Base-by-base conservation (phyloP, 2,329 filamentous ascomycete species). In the Alternaria tenuissima region DNA sequence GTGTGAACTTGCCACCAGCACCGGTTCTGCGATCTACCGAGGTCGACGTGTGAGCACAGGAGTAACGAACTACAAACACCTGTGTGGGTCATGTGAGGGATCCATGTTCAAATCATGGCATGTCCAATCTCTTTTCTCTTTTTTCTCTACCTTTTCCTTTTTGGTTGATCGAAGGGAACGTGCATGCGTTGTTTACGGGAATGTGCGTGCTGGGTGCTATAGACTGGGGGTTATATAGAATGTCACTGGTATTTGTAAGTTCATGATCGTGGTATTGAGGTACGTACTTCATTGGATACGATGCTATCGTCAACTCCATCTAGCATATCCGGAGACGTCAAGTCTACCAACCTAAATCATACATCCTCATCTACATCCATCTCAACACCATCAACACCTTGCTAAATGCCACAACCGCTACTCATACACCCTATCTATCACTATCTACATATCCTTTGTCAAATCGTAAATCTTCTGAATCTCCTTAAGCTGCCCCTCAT, bases 401-500 rank as follows among this genome's bases (percentile, higher is more conserved):
- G 54, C 61, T 54, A 55, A 61, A 57, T 20, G n/a, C 57, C 46
- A 49, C 20, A 22, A 52, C 57, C 49, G n/a, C 60, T 55, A 36
- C 51, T 61, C 61, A 34, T 59, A 49, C 43, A 43, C 4, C 28
- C 7, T 28, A 26, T 12, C n/a, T 8, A 46, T 26, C 5, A 38
- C 7, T 16, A 46, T 56, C 53, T 57, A 49, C 20, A 38, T 26
- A 3, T 66, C 61, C 52, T 70, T 62, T 22, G 67, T 73, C 64
- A 78, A 62, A 58, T 89, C 85, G 77, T 89, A 89, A 69, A 89
- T 87, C 83, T 89, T 89, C 81, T 88, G 85, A 54, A 89, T 85
- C 60, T 84, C 82, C 55, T 75, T 76, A 44, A 90, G 78, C 76
- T 84, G 83, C 12, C 79, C 76, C 78, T 87, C 83, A 65, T 88